Base-by-base conservation (phyloP, 768 basidiomycete genomes). In the Nidularia pulvinata region DNA sequence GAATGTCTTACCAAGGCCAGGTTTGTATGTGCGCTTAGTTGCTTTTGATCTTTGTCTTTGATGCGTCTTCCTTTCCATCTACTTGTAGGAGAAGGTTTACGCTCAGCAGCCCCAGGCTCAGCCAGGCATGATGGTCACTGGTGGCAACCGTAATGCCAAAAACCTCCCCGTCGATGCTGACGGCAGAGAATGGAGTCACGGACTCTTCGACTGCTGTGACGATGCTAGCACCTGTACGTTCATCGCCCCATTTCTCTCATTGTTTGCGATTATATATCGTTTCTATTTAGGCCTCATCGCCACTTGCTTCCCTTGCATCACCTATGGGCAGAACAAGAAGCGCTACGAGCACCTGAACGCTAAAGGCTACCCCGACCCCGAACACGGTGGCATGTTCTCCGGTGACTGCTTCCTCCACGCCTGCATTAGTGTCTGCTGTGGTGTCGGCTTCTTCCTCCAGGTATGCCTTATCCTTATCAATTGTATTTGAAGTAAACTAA, bases 371-470 rank as follows among this genome's bases (percentile, higher is more conserved):
- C 45, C 45, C 13, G 45, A 46, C 22, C 45, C 45, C 3, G 45
- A 46, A 5, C 45, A 46, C 22, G 45, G 45, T 3, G 45, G 45
- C 22, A 25, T 11, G 10, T 46, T 11, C 45, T n/a, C 45, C 3
- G 22, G 45, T 33, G 25, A 39, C 19, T 81, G 79, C 55, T 59
- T 64, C 42, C 39, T 76, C 7, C 71, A 76, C 46, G 68, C 65
- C 14, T 60, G 57, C 43, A 52, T 78, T 44, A 55, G 62, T 13
- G 56, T 56, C 11, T 58, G 53, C 37, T 68, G 60, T 39, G 76
- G 73, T 30, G 53, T 67, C 7, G 72, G 72, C 9, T 79, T 65
- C 60, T 52, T 78, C 39, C 61, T 80, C 54, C 73, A 79, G 72
- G 78, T 77, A 49, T 46, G 56, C 45, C 16, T 4, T 22, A 6